These are phyloP conservation scores for Metarhizium album DNA, from an alignment of 2,329 filamentous ascomycete genomes.

Conservation along the genomic window DNA sequence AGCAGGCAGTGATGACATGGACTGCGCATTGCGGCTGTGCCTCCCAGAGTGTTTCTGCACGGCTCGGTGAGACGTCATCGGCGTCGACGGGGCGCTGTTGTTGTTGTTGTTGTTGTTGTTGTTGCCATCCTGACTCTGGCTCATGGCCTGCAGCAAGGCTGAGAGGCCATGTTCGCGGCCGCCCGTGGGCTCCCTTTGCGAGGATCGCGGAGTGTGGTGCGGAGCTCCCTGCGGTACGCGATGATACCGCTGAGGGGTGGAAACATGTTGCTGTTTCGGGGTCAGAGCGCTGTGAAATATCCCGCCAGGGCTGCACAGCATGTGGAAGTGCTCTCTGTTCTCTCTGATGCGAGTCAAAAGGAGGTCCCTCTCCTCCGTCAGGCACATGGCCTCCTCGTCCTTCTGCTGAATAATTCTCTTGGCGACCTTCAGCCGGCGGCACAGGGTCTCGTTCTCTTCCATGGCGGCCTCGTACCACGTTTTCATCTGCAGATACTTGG, in stretches of 20 bases:
- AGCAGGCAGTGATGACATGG: constrained; percentile 71
- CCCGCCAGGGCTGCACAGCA: constrained; percentile 64
- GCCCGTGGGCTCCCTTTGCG: constrained; percentile 16
- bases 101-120: constrained; percentile 56
- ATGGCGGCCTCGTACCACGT: constrained; percentile 54
- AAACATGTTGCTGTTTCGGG: constrained; percentile 37
- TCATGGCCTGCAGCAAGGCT: constrained; percentile 70
- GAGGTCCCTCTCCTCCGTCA: constrained; percentile 67
- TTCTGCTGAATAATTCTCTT: constrained; percentile 71
- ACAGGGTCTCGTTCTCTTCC: constrained; percentile 53
- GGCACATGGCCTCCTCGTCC: constrained; percentile 57
- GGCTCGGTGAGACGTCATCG: constrained; percentile 36
- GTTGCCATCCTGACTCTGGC: constrained; percentile 44
- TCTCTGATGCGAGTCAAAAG: constrained; percentile 77
- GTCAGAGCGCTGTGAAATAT: constrained; percentile 53
- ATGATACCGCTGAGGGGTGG: constrained; percentile 34
- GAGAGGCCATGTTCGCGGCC: constrained; percentile 53
- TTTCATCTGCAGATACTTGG: constrained; percentile 52
- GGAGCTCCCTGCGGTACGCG: constrained; percentile 32
- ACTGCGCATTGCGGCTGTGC: constrained; percentile 69
- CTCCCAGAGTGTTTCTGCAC: constrained; percentile 41
- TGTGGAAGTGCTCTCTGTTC: constrained; percentile 78
- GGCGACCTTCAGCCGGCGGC: constrained; percentile 57
- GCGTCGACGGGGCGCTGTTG: constrained; percentile 64
- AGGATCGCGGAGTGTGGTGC: constrained; percentile 38